Base-by-base conservation (phyloP, 495 filamentous ascomycete genomes). In the Emericellopsis terricola region DNA sequence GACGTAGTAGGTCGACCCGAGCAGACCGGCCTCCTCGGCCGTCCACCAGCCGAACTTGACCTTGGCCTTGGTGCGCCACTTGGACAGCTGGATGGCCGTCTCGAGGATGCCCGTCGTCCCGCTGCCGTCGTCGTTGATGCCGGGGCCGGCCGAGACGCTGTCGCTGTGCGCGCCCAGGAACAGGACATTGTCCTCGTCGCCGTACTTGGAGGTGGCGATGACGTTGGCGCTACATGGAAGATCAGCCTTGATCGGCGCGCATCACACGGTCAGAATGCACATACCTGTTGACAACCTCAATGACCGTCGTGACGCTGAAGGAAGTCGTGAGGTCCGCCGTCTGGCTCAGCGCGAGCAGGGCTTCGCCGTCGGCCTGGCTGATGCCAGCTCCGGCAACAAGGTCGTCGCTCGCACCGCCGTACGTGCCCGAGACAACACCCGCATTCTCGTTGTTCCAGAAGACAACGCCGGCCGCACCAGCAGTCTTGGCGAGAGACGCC, bases 371-470 rank as follows among this genome's bases (percentile, higher is more conserved):
- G 4, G 44, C 24, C 77, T 16, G 10, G 26, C 34, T 45, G 1
- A 18, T 30, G 18, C 46, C 45, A 6, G 38, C 39, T 13, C 65
- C 66, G 0, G 34, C 45, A 15, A 37, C 43, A 23, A 71, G 43
- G 0, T 60, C 55, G 27, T 52, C 59, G 10, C 58, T 53, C 0
- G 56, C 52, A 4, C 38, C 56, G 32, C 69, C 70, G 2, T 81
- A 56, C 9, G 74, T 80, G 33, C 59, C 64, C 13, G 51, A 43
- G 1, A 76, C 39, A 14, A 43, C 20, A 3, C 73, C 75, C 0
- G 49, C 49, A n/a, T n/a, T n/a, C 10, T 48, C 61, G 44, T 80
- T 78, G 56, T 81, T 79, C 51, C 79, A 81, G 34, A 80, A 58
- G 42, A 81, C 45, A 0, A 60, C 57, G 0, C 55, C 78, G 11